phyloP scores from a whole-genome alignment of 176 grass and related monocot species.

The Melocanna baccifera region DNA sequence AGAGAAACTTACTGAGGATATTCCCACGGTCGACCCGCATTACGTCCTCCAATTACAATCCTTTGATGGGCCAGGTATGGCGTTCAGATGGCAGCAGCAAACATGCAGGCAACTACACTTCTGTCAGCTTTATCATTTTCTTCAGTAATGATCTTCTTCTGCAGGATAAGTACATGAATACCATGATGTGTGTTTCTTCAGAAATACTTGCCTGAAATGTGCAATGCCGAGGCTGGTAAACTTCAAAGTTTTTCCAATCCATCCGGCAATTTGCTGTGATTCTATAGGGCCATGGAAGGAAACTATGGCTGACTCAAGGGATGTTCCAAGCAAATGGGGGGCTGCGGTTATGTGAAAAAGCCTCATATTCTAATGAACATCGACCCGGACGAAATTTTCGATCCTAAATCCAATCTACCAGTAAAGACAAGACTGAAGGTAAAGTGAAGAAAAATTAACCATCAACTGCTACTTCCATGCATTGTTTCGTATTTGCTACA shows the following conservation, averaged over 20 bases:
- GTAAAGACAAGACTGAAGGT: constrained; percentile 66
- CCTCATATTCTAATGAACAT: constrained; percentile 56
- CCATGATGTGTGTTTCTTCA: background rate
- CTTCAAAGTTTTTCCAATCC: background rate
- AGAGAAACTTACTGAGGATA: constrained; percentile 64
- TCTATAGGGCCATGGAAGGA: constrained; percentile 61
- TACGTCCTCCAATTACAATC: constrained; percentile 76
- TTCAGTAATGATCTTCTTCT: background rate
- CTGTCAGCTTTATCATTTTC: background rate
- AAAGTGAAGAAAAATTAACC: background rate
- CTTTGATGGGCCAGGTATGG: constrained; percentile 63
- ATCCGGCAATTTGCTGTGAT: background rate
- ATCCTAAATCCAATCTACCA: constrained; percentile 42
- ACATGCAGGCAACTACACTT: constrained; percentile 59
- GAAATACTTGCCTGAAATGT: background rate
- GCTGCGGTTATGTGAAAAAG: constrained; percentile 92
- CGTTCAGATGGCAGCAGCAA: constrained; percentile 80
- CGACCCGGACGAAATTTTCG: constrained; percentile 29
- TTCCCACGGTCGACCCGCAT: constrained; percentile 60
- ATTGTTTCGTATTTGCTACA: background rate
- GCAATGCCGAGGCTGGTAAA: background rate
- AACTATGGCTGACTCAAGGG: constrained; percentile 76
- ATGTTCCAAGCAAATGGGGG: constrained; percentile 88
- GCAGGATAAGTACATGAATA: background rate
- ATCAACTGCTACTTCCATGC: background rate